A percentile compares a stretch with the other conserved stretches of the same genome.
Conservation (phyloP, 164 flowering plant species). For the Vitis cinerea region DNA sequence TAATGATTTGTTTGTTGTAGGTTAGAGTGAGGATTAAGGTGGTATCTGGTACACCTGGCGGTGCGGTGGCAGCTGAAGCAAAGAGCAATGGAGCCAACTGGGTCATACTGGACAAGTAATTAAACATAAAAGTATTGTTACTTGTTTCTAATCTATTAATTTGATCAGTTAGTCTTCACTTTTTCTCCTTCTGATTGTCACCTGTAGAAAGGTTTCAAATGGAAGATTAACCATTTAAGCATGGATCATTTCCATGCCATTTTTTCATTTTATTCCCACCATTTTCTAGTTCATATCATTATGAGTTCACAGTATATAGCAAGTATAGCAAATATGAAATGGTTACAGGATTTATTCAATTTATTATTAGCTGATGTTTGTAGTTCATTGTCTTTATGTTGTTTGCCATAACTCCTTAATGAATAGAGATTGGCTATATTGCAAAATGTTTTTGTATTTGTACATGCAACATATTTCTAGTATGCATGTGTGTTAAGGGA, state of each 20-base stretch:
- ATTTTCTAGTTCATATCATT: too few species aligned
- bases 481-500: neutral
- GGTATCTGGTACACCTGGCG: constrained; percentile 46
- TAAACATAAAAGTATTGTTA: constrained; percentile 42
- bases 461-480: neutral
- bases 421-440: neutral
- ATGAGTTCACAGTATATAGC: too few species aligned
- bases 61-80: constrained; percentile 79
- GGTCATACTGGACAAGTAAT: constrained; percentile 98
- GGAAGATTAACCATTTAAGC: too few species aligned
- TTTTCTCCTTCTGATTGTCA: neutral
- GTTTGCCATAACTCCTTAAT: neutral
- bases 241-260: too few species aligned
- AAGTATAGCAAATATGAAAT: too few species aligned
- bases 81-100: constrained; percentile 70
- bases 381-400: neutral
- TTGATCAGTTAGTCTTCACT: neutral
- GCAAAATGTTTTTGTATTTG: neutral
- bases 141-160: constrained; percentile 23
- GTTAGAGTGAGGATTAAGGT: constrained; percentile 80
- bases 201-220: neutral
- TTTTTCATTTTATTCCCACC: too few species aligned
- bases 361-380: neutral
- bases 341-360: neutral
- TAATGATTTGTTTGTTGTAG: constrained; percentile 35